Base-by-base conservation (phyloP, 805 yeast species). In the Ogataea polymorpha region DNA sequence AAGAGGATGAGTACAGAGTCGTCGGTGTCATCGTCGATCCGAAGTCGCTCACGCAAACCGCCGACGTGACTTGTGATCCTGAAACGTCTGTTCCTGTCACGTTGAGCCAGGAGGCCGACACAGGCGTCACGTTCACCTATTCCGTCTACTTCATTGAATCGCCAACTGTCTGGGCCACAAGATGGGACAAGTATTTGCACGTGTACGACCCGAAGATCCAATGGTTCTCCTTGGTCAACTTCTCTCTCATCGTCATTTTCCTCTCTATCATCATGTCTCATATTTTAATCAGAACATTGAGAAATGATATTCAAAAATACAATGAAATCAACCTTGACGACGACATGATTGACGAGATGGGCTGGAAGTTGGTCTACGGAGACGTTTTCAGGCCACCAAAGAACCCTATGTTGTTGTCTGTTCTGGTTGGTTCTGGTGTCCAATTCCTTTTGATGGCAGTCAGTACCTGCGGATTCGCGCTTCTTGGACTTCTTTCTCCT, bases 151-250 rank as follows among this genome's bases (percentile, higher is more conserved):
- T 91, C 72, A 61, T 66, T 15, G 75, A 75, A 40, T 82, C 91
- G 7, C 71, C 70, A 5, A 86, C 93, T 2, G 78, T 80, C 4
- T 93, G 98, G 98, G 98, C 97, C 24, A 91, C 98, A 2, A 81
- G 99, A 68, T 93, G 99, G 99, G 99, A 93, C 64, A 87, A 88
- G 64, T 93, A 93, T 61, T 71, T 93, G 56, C 95, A 87, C 54
- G 93, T 86, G 17, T 85, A 82, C 61, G 96, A 87, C 59, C 95
- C 97, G 42, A 83, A 84, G 59, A 86, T 93, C 53, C 97, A 93
- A 67, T 91, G 98, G 97, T 86, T 89, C 56, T 88, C 97, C 2
- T 76, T 93, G 54, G 68, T 89, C 51, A 89, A 89, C 66, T 88
- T 95, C 48, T 80, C 95, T 4, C 62, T 90, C 41, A 78, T 91